Base-by-base conservation (phyloP, 352 stramenopile species). In the Globisporangium takayamanum region DNA sequence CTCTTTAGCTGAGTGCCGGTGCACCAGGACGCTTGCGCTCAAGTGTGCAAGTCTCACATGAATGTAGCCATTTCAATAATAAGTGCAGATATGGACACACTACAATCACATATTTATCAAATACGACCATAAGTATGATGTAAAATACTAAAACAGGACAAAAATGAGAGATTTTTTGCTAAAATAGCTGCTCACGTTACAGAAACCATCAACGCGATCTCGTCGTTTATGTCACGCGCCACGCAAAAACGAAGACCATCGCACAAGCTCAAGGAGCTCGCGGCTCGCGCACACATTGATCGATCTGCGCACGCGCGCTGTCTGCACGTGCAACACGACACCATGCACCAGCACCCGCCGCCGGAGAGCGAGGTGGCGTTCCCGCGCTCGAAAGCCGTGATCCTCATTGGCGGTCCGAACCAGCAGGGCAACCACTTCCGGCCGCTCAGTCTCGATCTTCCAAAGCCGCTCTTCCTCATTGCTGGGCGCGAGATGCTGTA, bases 371-470 rank as follows among this genome's bases (percentile, higher is more conserved):
- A 82, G 39, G 59, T 70, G 47, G 67, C 63, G 50, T 95, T 93
- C 67, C 83, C 83, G 46, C 69, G 69, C 39, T 90, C 82, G 50
- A 95, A 94, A 66, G 87, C 87, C 52, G 80, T 95, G 61, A 88
- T 95, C 57, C 78, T 95, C 58, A 88, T 95, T 59, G 87, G 87
- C 46, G 87, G 87, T 4, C 80, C 84, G 33, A 94, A 92, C 63
- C 80, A 92, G 64, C 84, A 89, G 66, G 83, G 83, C 56, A 92
- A 93, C 62, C 84, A 92, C 69, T 95, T 95, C 64, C 87, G 87
- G 0, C 87, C 87, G 55, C 76, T 95, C 33, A 94, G 83, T 42
- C 68, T 95, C 48, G 84, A 95, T 51, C 68, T 93, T 46, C 87
- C 87, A 37, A 95, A 94, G 68, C 87, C 87, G 37, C 71, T 95